phyloP scores from a whole-genome alignment of 192 early-diverging fungal genomes.

The Oehlia diaphana region DNA sequence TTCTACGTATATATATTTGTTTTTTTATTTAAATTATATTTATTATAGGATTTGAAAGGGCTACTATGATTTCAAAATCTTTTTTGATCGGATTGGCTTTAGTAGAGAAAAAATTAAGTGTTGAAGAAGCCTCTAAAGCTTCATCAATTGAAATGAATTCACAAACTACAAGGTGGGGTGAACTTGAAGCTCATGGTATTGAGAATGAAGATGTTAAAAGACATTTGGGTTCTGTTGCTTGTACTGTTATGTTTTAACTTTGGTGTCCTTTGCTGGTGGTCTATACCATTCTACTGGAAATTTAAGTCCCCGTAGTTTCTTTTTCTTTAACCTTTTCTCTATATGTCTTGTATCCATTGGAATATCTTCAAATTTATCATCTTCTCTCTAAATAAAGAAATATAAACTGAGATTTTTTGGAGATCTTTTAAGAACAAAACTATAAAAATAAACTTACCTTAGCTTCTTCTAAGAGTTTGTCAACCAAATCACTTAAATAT shows the following conservation, averaged over 20 bases:
- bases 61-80: slow-evolving; percentile 83
- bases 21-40: neutral
- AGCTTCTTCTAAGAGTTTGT: slow-evolving; percentile 55
- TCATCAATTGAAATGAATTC: slow-evolving; percentile 81
- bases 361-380: slow-evolving; percentile 27
- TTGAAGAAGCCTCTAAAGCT: slow-evolving; percentile 74
- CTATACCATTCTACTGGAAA: slow-evolving; percentile 20
- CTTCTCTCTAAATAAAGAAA: slow-evolving; percentile 3
- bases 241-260: neutral
- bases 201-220: neutral
- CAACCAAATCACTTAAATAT: slow-evolving; percentile 53
- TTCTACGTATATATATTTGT: neutral
- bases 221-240: slow-evolving; percentile 9
- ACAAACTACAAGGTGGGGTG: slow-evolving; percentile 90
- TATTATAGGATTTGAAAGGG: slow-evolving; percentile 79
- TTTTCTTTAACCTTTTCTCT: neutral
- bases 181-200: slow-evolving; percentile 30
- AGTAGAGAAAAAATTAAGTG: slow-evolving; percentile 70
- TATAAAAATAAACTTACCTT: slow-evolving; percentile 34
- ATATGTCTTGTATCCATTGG: slow-evolving; percentile 27
- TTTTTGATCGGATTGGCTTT: slow-evolving; percentile 90
- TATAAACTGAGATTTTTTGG: neutral
- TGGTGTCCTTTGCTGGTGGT: neutral
- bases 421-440: neutral
- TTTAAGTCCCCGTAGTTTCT: neutral